Evolutionary conservation across 106 monocot genomes (phyloP).

Genomic region (Dactylorhiza incarnata): DNA sequence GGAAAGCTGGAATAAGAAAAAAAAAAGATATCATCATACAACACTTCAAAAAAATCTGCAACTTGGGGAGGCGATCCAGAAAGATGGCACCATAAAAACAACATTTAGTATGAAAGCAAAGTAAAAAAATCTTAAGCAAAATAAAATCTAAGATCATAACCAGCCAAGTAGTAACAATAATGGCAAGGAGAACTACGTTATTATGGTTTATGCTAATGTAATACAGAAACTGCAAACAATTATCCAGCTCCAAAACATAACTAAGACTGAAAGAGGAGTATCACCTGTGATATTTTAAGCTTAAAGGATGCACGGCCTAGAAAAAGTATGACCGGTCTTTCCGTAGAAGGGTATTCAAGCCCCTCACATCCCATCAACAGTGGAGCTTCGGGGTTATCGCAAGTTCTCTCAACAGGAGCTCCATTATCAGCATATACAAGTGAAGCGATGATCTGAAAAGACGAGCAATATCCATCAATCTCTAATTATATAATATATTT

Average conservation of each 20-base stretch:
- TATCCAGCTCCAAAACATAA: background rate
- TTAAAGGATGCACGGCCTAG: conserved; percentile 69
- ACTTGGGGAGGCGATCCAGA: background rate
- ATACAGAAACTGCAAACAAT: background rate
- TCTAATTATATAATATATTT: background rate
- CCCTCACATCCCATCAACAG: conserved; percentile 66
- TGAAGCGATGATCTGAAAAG: conserved; percentile 64
- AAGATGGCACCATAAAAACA: background rate
- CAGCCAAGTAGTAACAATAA: background rate
- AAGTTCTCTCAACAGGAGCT: conserved; percentile 47
- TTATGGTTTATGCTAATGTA: background rate
- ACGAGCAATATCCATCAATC: conserved; percentile 9
- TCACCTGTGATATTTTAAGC: conserved; percentile 88
- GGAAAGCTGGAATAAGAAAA: conserved; percentile 57
- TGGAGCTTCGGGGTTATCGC: conserved; percentile 58
- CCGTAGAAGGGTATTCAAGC: conserved; percentile 53
- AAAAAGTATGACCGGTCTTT: conserved; percentile 50
- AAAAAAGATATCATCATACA: background rate
- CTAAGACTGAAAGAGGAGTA: background rate
- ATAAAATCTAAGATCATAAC: background rate
- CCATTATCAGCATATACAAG: conserved; percentile 82
- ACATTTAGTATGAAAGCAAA: background rate
- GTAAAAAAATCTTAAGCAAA: background rate
- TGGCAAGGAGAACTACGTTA: background rate
- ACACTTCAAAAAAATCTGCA: background rate